These are phyloP conservation scores for Barnettozyma californica DNA, from an alignment of 805 yeast genomes.

Conservation along the genomic window DNA sequence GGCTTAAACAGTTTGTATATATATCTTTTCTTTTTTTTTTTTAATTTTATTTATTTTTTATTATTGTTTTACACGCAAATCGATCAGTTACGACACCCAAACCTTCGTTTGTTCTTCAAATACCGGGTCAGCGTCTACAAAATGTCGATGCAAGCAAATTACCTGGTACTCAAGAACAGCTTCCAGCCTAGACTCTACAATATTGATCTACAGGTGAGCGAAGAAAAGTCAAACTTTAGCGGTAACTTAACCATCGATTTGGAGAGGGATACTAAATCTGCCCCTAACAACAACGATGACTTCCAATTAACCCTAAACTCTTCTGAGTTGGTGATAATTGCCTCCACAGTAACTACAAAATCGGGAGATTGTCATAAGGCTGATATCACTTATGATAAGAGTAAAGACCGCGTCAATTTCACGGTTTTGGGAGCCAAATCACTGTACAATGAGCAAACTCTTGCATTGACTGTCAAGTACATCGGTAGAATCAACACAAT, in stretches of 20 bases:
- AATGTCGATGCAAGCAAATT: background rate
- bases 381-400: slow-evolving; percentile 28
- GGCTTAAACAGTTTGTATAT: too few relatives aligned
- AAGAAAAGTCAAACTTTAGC: slow-evolving; percentile 41
- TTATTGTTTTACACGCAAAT: too few relatives aligned
- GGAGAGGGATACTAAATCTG: slow-evolving; percentile 10
- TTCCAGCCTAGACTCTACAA: slow-evolving; percentile 32
- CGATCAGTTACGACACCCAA: too few relatives aligned
- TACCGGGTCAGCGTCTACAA: background rate
- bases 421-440: slow-evolving; percentile 14
- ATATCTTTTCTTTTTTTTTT: too few relatives aligned
- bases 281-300: background rate
- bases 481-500: slow-evolving; percentile 19
- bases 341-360: slow-evolving; percentile 8
- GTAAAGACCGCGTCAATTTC: slow-evolving; percentile 22
- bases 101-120: too few relatives aligned
- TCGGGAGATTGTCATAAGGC: slow-evolving; percentile 30
- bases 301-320: slow-evolving; percentile 31
- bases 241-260: slow-evolving; percentile 34
- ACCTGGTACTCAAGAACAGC: slow-evolving; percentile 20
- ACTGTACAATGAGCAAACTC: slow-evolving; percentile 6
- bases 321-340: slow-evolving; percentile 27
- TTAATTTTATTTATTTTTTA: too few relatives aligned
- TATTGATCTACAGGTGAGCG: slow-evolving; percentile 35
- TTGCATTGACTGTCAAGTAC: slow-evolving; percentile 12